Evolutionary conservation across 176 grass and related monocot genomes (phyloP).

Genomic region (Panicum miliaceum): DNA sequence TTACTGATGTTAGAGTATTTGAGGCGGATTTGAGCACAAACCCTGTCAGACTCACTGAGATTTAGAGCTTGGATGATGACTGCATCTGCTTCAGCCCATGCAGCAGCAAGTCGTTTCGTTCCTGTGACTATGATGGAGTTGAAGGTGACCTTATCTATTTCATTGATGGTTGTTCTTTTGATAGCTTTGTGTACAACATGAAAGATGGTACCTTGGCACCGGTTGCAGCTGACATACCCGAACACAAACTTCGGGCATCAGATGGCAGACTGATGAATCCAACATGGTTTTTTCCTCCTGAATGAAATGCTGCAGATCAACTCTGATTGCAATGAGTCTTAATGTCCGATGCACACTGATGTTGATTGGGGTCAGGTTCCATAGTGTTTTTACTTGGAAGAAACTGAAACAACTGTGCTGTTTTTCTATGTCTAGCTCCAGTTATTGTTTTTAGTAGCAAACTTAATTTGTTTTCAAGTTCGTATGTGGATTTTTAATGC

Average conservation of each 20-base stretch:
- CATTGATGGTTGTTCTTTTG: conserved; percentile 7
- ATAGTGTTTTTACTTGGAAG: conserved; percentile 6
- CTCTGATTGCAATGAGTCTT: not conserved
- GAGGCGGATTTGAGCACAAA: conserved; percentile 5
- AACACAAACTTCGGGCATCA: not conserved
- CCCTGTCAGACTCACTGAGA: conserved; percentile 20
- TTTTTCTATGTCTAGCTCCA: not conserved
- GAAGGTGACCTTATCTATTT: conserved; percentile 38
- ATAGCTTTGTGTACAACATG: conserved; percentile 40
- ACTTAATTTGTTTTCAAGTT: not conserved
- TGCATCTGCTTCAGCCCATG: conserved; percentile 53
- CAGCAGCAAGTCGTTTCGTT: conserved; percentile 30
- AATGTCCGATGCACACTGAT: not conserved
- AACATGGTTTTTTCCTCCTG: conserved; percentile 12
- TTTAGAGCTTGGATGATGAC: conserved; percentile 30
- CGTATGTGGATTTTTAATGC: not conserved
- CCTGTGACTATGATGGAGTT: conserved; percentile 16
- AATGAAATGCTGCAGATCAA: not conserved
- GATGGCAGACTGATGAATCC: not conserved
- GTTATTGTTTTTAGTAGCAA: not conserved
- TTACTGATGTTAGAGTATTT: conserved; percentile 38
- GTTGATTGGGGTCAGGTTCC: not conserved
- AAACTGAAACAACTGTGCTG: not conserved
- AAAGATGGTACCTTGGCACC: not conserved
- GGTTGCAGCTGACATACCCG: not conserved